Conservation (phyloP, 1,284 basidiomycete species). For the Coniferiporia sulphurascens region DNA sequence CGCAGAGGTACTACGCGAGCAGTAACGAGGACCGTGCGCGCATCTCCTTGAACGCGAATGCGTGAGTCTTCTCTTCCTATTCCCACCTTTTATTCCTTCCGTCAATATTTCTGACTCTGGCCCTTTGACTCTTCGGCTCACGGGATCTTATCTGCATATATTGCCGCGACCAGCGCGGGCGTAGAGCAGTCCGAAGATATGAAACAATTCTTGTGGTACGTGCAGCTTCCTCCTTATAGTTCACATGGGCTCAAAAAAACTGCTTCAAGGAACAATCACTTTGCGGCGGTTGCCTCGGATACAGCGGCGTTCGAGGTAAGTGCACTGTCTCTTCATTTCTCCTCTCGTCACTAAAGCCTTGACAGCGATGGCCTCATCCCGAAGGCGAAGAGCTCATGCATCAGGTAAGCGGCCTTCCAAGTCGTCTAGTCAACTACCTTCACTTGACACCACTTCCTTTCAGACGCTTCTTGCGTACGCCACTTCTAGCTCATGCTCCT, state of each 20-base stretch:
- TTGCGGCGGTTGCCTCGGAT: slow-evolving; percentile 69
- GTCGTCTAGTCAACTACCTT: background rate
- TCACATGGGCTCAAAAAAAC: slow-evolving; percentile 8
- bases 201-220: slow-evolving; percentile 65
- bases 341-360: background rate
- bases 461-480: slow-evolving; percentile 56
- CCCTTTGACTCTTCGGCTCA: slow-evolving; percentile 8
- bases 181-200: slow-evolving; percentile 68
- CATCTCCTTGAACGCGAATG: slow-evolving; percentile 43
- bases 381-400: slow-evolving; percentile 46
- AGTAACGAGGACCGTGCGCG: slow-evolving; percentile 42
- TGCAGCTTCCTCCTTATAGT: slow-evolving; percentile 5
- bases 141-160: background rate
- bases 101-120: background rate
- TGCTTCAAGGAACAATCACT: slow-evolving; percentile 64
- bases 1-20: slow-evolving; percentile 47
- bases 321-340: background rate
- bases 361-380: slow-evolving; percentile 52
- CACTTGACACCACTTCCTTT: slow-evolving; percentile 1
- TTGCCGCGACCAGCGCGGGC: slow-evolving; percentile 42
- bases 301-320: slow-evolving; percentile 68
- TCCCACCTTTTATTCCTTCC: too few relatives aligned
- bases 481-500: slow-evolving; percentile 21
- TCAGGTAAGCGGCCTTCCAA: slow-evolving; percentile 37
- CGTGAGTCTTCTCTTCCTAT: slow-evolving; percentile 37